These are phyloP conservation scores for Hyaloscypha hepaticicola DNA, from an alignment of 495 filamentous ascomycete genomes.

Conservation along the genomic window DNA sequence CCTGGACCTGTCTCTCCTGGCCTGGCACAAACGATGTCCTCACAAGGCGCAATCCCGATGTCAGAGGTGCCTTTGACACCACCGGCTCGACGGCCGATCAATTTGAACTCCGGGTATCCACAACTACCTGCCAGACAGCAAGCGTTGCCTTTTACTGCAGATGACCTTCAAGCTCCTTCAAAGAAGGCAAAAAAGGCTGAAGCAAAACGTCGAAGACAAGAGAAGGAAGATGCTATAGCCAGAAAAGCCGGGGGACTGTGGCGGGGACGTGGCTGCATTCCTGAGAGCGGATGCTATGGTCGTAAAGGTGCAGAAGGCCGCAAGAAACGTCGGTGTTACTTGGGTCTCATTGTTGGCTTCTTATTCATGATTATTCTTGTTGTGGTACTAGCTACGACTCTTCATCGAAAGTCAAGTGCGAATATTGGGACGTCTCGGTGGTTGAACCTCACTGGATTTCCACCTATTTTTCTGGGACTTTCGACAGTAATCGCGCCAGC, in stretches of 20 bases:
- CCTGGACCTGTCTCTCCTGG: slow-evolving; percentile 31
- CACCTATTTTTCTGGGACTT: slow-evolving; percentile 81
- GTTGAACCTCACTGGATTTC: slow-evolving; percentile 82
- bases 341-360: slow-evolving; percentile 51
- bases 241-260: slow-evolving; percentile 57
- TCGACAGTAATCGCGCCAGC: slow-evolving; percentile 70
- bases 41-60: slow-evolving; percentile 46
- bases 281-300: slow-evolving; percentile 59
- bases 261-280: slow-evolving; percentile 59
- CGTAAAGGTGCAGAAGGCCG: slow-evolving; percentile 61
- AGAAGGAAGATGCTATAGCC: slow-evolving; percentile 60
- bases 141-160: slow-evolving; percentile 16
- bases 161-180: slow-evolving; percentile 30
- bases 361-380: slow-evolving; percentile 58
- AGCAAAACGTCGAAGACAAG: slow-evolving; percentile 54
- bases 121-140: slow-evolving; percentile 28
- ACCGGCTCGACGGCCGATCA: slow-evolving; percentile 27
- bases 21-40: slow-evolving; percentile 40
- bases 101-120: slow-evolving; percentile 37
- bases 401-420: slow-evolving; percentile 47
- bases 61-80: slow-evolving; percentile 39
- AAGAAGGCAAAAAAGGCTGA: slow-evolving; percentile 45
- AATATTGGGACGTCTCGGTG: slow-evolving; percentile 54
- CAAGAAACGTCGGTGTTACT: slow-evolving; percentile 60
- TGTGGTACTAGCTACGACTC: slow-evolving; percentile 57